Evolutionary conservation across 2,329 filamentous ascomycete genomes (phyloP).

Genomic region (Penicillium sp.): DNA sequence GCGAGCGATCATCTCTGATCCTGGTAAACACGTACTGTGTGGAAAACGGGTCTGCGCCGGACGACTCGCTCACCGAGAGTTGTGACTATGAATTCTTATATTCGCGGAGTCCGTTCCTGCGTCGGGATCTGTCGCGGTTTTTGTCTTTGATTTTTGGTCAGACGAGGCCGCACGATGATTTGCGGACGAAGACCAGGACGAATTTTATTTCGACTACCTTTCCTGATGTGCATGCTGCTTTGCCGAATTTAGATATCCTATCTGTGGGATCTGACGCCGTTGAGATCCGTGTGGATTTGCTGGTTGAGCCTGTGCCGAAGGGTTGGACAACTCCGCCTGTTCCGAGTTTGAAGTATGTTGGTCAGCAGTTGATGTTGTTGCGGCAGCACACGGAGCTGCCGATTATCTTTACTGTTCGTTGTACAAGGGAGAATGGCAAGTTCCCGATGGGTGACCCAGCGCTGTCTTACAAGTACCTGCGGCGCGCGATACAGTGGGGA

Average conservation of each 20-base stretch:
- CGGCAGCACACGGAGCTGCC: slow-evolving; percentile 80
- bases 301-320: slow-evolving; percentile 64
- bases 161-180: slow-evolving; percentile 70
- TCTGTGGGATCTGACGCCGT: slow-evolving; percentile 84
- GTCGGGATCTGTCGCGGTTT: slow-evolving; percentile 74
- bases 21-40: slow-evolving; percentile 76
- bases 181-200: slow-evolving; percentile 68
- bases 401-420: slow-evolving; percentile 86
- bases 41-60: slow-evolving; percentile 66
- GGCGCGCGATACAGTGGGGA: slow-evolving; percentile 81
- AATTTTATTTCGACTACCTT: slow-evolving; percentile 88
- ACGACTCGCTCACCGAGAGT: slow-evolving; percentile 60
- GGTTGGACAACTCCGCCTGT: slow-evolving; percentile 57
- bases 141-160: slow-evolving; percentile 77
- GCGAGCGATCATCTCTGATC: slow-evolving; percentile 59
- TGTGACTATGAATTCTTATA: slow-evolving; percentile 89
- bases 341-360: slow-evolving; percentile 78
- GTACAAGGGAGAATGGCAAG: slow-evolving; percentile 74
- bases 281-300: slow-evolving; percentile 77
- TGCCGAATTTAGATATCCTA: slow-evolving; percentile 81
- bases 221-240: slow-evolving; percentile 75
- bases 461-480: slow-evolving; percentile 75
- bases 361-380: slow-evolving; percentile 79
- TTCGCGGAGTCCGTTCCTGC: slow-evolving; percentile 67
- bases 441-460: slow-evolving; percentile 79